Conservation (phyloP, 768 basidiomycete genomes). For the Tulasnella sp. region DNA sequence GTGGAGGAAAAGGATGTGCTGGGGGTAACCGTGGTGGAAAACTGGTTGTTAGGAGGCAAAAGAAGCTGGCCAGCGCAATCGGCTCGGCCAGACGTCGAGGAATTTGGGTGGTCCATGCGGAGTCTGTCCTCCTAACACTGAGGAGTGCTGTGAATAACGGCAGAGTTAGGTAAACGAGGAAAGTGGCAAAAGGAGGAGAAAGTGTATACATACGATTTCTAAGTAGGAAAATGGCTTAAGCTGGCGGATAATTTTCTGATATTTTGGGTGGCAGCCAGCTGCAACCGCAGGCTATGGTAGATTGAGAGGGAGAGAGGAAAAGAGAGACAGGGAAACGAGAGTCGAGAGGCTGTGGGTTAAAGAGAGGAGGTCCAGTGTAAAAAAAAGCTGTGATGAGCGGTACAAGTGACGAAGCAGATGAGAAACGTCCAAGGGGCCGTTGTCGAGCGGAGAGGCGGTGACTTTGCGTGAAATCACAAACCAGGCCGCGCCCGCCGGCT, state of each 20-base stretch:
- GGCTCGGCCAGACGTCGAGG: neutral
- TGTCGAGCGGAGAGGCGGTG: neutral
- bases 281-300: neutral
- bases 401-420: neutral
- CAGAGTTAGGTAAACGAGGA: neutral
- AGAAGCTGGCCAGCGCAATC: neutral
- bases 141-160: neutral
- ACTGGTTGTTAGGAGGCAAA: constrained; percentile 6
- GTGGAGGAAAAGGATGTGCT: neutral
- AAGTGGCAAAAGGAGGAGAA: neutral
- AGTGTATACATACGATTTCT: neutral
- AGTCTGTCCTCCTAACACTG: neutral
- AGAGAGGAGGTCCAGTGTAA: neutral
- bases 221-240: neutral
- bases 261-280: constrained; percentile 1
- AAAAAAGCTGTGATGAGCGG: neutral
- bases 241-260: neutral
- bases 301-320: neutral
- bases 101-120: neutral
- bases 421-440: neutral
- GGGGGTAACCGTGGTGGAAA: neutral
- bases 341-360: neutral
- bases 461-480: neutral
- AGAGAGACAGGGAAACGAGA: neutral
- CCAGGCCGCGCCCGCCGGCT: neutral